Evolutionary conservation across 768 basidiomycete species (phyloP).

Genomic region (Inosperma sp.): DNA sequence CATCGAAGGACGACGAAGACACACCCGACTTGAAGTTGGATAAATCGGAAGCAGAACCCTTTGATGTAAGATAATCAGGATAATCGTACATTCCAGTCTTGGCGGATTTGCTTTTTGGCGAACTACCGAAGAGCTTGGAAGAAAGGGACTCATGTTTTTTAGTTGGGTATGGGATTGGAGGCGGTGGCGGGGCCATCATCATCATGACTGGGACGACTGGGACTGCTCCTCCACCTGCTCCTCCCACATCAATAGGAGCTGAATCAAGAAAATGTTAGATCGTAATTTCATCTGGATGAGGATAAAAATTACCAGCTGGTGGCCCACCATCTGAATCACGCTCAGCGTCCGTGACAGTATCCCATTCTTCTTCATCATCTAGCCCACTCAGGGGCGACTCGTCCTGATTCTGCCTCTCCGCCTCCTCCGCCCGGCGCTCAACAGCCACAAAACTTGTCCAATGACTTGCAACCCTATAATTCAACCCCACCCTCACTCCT

Average conservation of each 20-base stretch:
- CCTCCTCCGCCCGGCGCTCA: not conserved
- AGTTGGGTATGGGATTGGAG: conserved; percentile 1
- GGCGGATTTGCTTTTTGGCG: too few relatives aligned
- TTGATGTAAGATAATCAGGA: not conserved
- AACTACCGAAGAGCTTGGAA: not conserved
- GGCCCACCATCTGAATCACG: not conserved
- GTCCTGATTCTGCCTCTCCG: not conserved
- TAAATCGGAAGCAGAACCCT: not conserved
- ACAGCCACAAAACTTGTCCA: conserved; percentile 9
- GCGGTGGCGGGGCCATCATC: not conserved
- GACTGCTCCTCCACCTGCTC: not conserved
- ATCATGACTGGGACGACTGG: not conserved
- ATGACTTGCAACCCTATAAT: conserved; percentile 1
- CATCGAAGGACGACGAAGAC: too few relatives aligned
- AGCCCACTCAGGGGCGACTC: not conserved
- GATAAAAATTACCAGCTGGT: not conserved
- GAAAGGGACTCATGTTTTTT: not conserved
- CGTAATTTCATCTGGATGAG: not conserved
- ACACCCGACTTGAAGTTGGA: too few relatives aligned
- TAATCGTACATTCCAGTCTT: too few relatives aligned
- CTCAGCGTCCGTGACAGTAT: not conserved
- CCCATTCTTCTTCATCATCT: conserved; percentile 1
- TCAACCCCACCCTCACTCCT: conserved; percentile 3
- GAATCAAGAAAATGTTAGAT: not conserved
- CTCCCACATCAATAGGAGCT: not conserved